These are phyloP conservation scores for Coelastrella sp. DNA, from an alignment of 139 green algal genomes.

Conservation along the genomic window DNA sequence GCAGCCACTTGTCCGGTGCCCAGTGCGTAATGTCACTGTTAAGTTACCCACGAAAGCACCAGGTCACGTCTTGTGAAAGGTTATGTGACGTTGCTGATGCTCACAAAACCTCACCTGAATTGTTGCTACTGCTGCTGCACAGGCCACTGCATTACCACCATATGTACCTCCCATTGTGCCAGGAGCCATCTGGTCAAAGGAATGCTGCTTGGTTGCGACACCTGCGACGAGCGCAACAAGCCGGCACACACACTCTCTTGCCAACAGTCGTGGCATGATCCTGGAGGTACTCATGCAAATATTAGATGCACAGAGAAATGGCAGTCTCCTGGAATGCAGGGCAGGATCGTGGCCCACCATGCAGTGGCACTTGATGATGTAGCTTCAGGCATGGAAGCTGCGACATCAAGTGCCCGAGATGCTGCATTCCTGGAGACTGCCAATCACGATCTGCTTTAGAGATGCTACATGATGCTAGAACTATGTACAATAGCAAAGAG, in stretches of 20 bases:
- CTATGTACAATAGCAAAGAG: not conserved
- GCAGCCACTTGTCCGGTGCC: not conserved
- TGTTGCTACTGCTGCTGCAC: constrained; percentile 72
- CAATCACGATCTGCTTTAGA: too few relatives aligned
- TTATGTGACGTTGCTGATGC: not conserved
- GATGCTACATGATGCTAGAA: not conserved
- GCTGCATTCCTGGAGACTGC: too few relatives aligned
- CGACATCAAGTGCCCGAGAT: too few relatives aligned
- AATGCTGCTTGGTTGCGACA: constrained; percentile 59
- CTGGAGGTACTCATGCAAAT: too few relatives aligned
- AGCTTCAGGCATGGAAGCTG: too few relatives aligned
- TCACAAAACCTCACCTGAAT: constrained; percentile 53
- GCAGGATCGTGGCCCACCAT: too few relatives aligned
- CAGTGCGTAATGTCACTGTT: too few relatives aligned
- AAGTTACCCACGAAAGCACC: too few relatives aligned
- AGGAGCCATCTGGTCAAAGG: constrained; percentile 67
- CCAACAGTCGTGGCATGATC: not conserved
- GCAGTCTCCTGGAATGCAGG: too few relatives aligned
- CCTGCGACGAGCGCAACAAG: constrained; percentile 60
- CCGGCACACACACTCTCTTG: not conserved
- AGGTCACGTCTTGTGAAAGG: too few relatives aligned
- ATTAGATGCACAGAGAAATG: too few relatives aligned
- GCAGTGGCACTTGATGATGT: too few relatives aligned
- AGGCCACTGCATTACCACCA: constrained; percentile 71
- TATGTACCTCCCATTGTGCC: constrained; percentile 85